Evolutionary conservation across 139 green algal species (phyloP), one percentile per base, ranked within the genome.

Genomic region (Coelastrella sp.): DNA sequence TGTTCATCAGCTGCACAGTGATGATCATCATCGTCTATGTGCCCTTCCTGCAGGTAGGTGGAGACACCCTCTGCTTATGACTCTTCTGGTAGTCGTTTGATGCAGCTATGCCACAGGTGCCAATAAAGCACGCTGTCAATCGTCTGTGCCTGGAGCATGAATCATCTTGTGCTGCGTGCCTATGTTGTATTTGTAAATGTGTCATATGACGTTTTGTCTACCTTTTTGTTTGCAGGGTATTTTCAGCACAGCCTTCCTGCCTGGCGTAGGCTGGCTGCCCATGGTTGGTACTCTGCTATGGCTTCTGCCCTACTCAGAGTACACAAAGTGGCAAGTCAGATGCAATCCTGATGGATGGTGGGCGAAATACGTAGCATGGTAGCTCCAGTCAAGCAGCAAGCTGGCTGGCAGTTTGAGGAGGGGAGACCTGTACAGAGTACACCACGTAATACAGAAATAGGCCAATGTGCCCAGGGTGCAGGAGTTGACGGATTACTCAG

Each of bases 11-110:
- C 73, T 22, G 89, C 8, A 56, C 73, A 8, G 83, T 91, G n/a
- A 93, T 93, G 79, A 22, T 93, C 27, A 35, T 93, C 25, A 84
- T 91, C 56, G 80, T 87, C 8, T 93, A 91, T 63, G 74, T 86
- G 10, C 91, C 91, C 17, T 90, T 82, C 22, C 82, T 93, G 63
- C 90, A 92, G 86, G 86, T 90, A 68, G 7, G 84, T 65, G 63
- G 35, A 49, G 35, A 49, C 35, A 49, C 35, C 35, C 35, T 49
- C 35, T 49, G 35, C 35, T 49, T 49, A 49, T 49, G 35, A 3
- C 35, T 49, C 35, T 49, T 49, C 3, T 49, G 35, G 35, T 49
- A 49, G 1, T 49, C 1, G 35, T 78, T 78, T 78, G 70, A 22
- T n/a, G 25, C 70, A 78, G 70, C 70, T 78, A 20, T 15, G 65